A percentile compares a stretch with the other conserved stretches of the same genome.
Evolutionary conservation across 2,329 filamentous ascomycete genomes (phyloP).

Genomic region (Penicillium janthinellum): DNA sequence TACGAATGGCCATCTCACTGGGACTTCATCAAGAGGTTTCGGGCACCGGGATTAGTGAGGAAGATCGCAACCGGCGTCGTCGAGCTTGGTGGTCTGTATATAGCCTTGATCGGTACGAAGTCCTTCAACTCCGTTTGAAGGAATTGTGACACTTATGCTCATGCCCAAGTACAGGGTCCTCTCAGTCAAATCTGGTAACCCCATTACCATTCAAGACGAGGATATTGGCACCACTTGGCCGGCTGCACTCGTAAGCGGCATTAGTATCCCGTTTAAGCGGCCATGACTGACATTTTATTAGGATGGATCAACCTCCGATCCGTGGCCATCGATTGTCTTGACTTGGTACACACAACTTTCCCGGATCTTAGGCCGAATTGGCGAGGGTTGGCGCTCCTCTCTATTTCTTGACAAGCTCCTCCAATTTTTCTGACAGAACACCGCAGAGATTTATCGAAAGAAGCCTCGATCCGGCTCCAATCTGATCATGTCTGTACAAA

Average conservation of each 20-base stretch:
- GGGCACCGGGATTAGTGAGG: slow-evolving; percentile 42
- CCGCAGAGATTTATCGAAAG: slow-evolving; percentile 52
- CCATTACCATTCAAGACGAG: slow-evolving; percentile 57
- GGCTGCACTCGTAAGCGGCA: slow-evolving; percentile 29
- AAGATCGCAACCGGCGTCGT: slow-evolving; percentile 52
- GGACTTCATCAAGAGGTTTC: slow-evolving; percentile 58
- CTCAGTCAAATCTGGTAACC: slow-evolving; percentile 58
- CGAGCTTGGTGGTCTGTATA: slow-evolving; percentile 61
- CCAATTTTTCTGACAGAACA: neutral
- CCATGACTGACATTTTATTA: slow-evolving; percentile 6
- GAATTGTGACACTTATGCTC: neutral
- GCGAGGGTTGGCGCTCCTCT: slow-evolving; percentile 32
- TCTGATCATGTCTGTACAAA: slow-evolving; percentile 54
- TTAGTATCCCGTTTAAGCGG: neutral
- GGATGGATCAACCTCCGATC: slow-evolving; percentile 24
- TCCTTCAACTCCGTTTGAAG: neutral
- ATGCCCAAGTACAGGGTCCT: slow-evolving; percentile 42
- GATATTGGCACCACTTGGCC: slow-evolving; percentile 52
- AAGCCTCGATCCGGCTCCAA: slow-evolving; percentile 51
- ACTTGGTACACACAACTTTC: slow-evolving; percentile 57
- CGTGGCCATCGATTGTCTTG: slow-evolving; percentile 53
- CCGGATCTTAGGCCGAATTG: slow-evolving; percentile 55
- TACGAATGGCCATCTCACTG: slow-evolving; percentile 60
- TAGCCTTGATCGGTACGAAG: slow-evolving; percentile 52
- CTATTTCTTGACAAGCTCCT: neutral